These are phyloP conservation scores for Paecilomyces sp. DNA, from an alignment of 2,329 filamentous ascomycete species.

Conservation along the genomic window DNA sequence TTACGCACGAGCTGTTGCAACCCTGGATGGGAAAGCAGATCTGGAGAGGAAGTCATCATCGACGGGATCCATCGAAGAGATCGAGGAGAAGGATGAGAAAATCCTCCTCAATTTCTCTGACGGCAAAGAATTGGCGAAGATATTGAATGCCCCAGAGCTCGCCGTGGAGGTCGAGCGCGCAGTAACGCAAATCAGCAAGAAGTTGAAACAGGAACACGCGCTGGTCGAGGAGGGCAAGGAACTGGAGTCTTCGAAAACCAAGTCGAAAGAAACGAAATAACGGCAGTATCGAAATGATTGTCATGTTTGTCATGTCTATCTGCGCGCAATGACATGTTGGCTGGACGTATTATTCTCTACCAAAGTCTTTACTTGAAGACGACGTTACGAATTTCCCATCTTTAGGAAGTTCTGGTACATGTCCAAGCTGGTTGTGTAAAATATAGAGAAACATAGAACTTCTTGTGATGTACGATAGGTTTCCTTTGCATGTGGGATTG, in stretches of 20 bases:
- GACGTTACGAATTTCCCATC: not conserved
- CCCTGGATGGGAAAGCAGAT: conserved; percentile 20
- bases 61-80: conserved; percentile 22
- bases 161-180: conserved; percentile 68
- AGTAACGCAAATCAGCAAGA: conserved; percentile 60
- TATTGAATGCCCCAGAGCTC: conserved; percentile 61
- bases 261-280: conserved; percentile 1
- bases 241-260: not conserved
- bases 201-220: conserved; percentile 19
- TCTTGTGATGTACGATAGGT: not conserved
- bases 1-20: conserved; percentile 49
- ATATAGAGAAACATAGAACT: not conserved
- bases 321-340: not conserved
- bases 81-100: conserved; percentile 37
- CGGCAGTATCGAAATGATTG: conserved; percentile 13
- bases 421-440: not conserved
- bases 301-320: not conserved
- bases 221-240: conserved; percentile 10
- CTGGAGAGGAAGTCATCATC: conserved; percentile 20
- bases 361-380: not conserved
- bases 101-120: conserved; percentile 41
- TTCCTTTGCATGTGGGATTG: not conserved
- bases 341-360: not conserved
- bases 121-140: conserved; percentile 53
- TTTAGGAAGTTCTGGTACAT: not conserved